Evolutionary conservation across 768 basidiomycete species (phyloP).

Genomic region (Psilocybe sp.): DNA sequence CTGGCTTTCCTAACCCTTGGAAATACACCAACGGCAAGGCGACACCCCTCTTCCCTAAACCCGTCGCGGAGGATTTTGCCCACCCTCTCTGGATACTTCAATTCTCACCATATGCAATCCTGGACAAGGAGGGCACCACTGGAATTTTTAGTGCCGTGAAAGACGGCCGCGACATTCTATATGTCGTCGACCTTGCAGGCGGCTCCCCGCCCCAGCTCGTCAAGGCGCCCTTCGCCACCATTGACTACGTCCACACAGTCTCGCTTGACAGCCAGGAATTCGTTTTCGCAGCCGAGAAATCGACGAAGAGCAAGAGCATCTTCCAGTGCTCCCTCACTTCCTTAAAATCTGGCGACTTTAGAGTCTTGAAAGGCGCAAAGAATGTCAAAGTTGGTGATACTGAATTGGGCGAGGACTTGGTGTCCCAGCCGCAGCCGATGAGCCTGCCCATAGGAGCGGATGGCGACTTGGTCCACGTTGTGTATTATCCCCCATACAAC

Average conservation of each 20-base stretch:
- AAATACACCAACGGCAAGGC: constrained; percentile 38
- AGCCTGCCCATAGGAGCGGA: constrained; percentile 32
- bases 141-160: constrained; percentile 37
- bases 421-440: constrained; percentile 50
- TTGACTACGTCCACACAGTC: constrained; percentile 33
- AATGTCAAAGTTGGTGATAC: constrained; percentile 5
- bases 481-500: constrained; percentile 69
- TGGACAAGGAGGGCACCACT: constrained; percentile 30
- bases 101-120: constrained; percentile 41
- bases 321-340: constrained; percentile 28
- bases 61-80: constrained; percentile 55
- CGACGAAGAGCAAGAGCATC: constrained; percentile 33
- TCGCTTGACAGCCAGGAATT: constrained; percentile 26
- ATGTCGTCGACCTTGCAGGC: constrained; percentile 33
- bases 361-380: constrained; percentile 3
- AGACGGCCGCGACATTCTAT: constrained; percentile 39
- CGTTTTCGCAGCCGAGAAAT: constrained; percentile 43
- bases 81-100: constrained; percentile 56
- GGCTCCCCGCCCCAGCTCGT: constrained; percentile 28
- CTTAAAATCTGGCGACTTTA: constrained; percentile 2
- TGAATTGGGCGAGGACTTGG: constrained; percentile 19
- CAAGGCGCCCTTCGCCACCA: constrained; percentile 39
- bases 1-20: constrained; percentile 71
- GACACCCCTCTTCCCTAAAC: constrained; percentile 35
- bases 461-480: constrained; percentile 48